Conservation (phyloP, 768 basidiomycete species). For the Tulasnella sp. region DNA sequence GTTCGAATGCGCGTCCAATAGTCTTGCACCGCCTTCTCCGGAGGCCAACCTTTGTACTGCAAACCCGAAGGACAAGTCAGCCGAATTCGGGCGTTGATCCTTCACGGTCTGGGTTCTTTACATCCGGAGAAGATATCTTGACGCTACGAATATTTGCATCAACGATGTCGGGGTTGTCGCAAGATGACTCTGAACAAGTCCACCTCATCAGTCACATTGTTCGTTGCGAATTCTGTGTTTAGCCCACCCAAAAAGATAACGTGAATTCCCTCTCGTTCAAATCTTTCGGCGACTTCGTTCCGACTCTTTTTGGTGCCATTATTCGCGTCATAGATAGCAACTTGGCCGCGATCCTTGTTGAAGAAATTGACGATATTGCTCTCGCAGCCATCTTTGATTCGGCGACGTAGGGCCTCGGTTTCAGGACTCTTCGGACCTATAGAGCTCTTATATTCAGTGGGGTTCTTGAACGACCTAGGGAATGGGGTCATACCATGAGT, state of each 20-base stretch:
- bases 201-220: neutral
- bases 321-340: slow-evolving; percentile 98
- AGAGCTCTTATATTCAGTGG: slow-evolving; percentile 9
- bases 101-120: slow-evolving; percentile 36
- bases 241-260: slow-evolving; percentile 74
- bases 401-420: slow-evolving; percentile 67
- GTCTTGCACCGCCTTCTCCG: slow-evolving; percentile 83
- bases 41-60: slow-evolving; percentile 89
- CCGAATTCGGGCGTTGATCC: neutral
- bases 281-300: slow-evolving; percentile 70
- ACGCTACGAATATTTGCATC: slow-evolving; percentile 91
- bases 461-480: too few relatives aligned
- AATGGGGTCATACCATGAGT: slow-evolving; percentile 48
- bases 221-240: neutral
- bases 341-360: slow-evolving; percentile 67
- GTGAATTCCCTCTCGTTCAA: slow-evolving; percentile 79
- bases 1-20: slow-evolving; percentile 84
- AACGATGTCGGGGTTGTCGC: slow-evolving; percentile 88
- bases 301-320: slow-evolving; percentile 69
- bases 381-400: slow-evolving; percentile 77
- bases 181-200: slow-evolving; percentile 62
- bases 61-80: neutral
- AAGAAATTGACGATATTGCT: slow-evolving; percentile 86
- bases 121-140: slow-evolving; percentile 97
- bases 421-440: slow-evolving; percentile 71